Percentiles rank a stretch among this genome's conserved stretches.
phyloP scores from a whole-genome alignment of 139 green algal species.

The Chlamydomonas schloesseri region DNA sequence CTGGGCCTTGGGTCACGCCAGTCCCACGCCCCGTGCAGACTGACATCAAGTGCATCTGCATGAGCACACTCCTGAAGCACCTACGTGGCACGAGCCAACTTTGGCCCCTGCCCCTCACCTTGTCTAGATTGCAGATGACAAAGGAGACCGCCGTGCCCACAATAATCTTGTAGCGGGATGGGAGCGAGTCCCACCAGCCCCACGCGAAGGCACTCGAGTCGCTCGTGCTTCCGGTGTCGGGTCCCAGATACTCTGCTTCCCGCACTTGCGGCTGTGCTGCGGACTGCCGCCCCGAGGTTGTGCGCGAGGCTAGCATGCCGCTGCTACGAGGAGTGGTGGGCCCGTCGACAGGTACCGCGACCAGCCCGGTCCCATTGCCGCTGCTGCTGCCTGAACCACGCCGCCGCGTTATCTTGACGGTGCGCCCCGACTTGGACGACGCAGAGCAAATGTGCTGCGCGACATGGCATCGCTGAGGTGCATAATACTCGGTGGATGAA shows the following conservation, averaged over 20 bases:
- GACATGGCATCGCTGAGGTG: neutral
- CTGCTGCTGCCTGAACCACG: neutral
- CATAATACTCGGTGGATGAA: neutral
- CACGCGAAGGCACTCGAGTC: neutral
- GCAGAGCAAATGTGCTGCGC: neutral
- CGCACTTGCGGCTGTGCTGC: neutral
- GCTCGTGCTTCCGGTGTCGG: neutral
- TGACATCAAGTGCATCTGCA: too few relatives aligned
- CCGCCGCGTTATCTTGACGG: constrained; percentile 8
- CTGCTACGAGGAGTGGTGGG: neutral
- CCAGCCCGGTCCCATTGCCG: neutral
- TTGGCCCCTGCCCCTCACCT: neutral
- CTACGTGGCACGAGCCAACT: too few relatives aligned
- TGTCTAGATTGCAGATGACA: constrained; percentile 96
- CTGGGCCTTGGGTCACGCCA: too few relatives aligned
- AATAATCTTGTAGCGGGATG: constrained; percentile 81
- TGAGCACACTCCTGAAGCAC: too few relatives aligned
- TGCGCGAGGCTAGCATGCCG: too few relatives aligned
- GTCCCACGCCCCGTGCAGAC: too few relatives aligned
- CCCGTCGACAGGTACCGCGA: neutral
- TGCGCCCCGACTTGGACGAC: neutral
- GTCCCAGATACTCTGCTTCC: too few relatives aligned
- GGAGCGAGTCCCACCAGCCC: constrained; percentile 72
- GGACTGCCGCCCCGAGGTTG: neutral
- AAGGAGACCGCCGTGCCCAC: constrained; percentile 84